phyloP scores from a whole-genome alignment of 352 stramenopile genomes.

The Thraustochytrium striatum region DNA sequence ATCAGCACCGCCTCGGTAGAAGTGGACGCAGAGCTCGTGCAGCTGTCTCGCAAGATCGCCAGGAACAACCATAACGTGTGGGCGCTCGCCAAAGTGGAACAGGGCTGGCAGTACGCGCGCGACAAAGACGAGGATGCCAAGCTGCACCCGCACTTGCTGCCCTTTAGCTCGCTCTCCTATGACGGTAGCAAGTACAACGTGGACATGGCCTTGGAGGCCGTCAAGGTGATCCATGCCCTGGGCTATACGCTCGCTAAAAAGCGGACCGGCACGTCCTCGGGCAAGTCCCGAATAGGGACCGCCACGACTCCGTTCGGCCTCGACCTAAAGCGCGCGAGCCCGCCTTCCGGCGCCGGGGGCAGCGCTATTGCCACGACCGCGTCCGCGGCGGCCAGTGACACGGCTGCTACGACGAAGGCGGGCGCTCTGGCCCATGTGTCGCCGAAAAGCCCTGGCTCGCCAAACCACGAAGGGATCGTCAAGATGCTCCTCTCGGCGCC shows the following conservation, averaged over 20 bases:
- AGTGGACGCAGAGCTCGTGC: not conserved
- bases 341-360: not conserved
- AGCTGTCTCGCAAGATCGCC: not conserved
- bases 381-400: not conserved
- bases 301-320: not conserved
- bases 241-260: conserved; percentile 6
- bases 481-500: too few species aligned
- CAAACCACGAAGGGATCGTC: not conserved
- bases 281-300: not conserved
- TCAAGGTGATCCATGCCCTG: conserved; percentile 29
- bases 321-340: not conserved
- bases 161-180: not conserved
- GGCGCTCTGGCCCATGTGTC: not conserved
- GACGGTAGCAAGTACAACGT: conserved; percentile 2
- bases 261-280: not conserved
- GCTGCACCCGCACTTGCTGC: conserved; percentile 29
- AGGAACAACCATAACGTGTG: conserved; percentile 41
- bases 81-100: not conserved
- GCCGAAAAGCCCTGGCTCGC: not conserved
- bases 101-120: conserved; percentile 13
- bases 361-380: not conserved
- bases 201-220: conserved; percentile 3
- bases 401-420: not conserved
- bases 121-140: not conserved
- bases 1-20: conserved; percentile 9